Evolutionary conservation across 176 grass and related monocot species (phyloP).

Genomic region (Triticum turgidum): DNA sequence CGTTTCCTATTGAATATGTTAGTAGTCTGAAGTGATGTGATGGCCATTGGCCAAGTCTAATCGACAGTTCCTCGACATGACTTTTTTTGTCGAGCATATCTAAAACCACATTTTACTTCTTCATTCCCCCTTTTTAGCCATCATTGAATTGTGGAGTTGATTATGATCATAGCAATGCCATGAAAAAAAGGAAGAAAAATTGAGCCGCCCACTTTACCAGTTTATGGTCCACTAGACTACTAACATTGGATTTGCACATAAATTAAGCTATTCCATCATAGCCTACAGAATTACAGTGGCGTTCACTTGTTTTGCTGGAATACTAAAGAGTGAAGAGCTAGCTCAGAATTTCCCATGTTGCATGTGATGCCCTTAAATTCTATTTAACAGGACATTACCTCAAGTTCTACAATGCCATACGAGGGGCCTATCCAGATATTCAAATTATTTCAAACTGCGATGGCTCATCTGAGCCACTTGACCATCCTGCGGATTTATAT

Average conservation of each 20-base stretch:
- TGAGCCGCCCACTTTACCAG: background rate
- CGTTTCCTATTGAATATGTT: background rate
- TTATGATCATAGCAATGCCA: background rate
- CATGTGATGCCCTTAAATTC: conserved; percentile 16
- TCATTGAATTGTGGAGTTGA: background rate
- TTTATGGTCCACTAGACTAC: background rate
- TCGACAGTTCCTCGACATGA: background rate
- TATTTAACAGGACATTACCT: conserved; percentile 61
- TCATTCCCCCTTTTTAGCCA: background rate
- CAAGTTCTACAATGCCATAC: conserved; percentile 67
- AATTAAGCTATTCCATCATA: conserved; percentile 11
- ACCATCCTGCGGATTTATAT: conserved; percentile 77
- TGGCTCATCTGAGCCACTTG: conserved; percentile 49
- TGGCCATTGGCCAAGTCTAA: background rate
- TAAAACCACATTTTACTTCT: background rate
- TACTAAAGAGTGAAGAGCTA: conserved; percentile 5
- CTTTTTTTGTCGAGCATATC: background rate
- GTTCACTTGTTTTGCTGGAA: background rate
- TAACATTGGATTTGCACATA: background rate
- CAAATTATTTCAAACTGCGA: conserved; percentile 85
- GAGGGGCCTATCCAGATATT: conserved; percentile 67
- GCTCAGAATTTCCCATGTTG: background rate
- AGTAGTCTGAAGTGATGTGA: background rate
- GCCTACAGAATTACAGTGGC: background rate
- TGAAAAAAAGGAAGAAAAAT: background rate